Base-by-base conservation (phyloP, 164 flowering plant genomes). In the Stephania japonica region DNA sequence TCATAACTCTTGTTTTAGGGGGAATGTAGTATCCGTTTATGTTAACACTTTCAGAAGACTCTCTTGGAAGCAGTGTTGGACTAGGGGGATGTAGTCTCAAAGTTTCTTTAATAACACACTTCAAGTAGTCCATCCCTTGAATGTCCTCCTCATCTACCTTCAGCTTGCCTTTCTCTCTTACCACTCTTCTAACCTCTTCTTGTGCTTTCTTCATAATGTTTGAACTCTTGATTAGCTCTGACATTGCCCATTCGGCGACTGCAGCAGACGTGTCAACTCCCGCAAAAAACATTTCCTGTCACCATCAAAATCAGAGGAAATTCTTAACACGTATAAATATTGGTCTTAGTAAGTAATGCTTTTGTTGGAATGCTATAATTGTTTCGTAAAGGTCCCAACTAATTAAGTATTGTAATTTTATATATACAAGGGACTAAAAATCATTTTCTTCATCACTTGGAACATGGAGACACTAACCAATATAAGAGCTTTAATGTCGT, bases 21-120 rank as follows among this genome's bases (percentile, higher is more conserved):
- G 78, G 65, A 2, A 79, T 75, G 41, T 76, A 65, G 21, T 76
- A 79, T 19, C 80, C 84, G 25, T 50, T 59, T 4, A 81, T n/a
- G 5, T 56, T 65, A 38, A 61, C 67, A 43, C 47, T 74, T 23
- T 62, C 19, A 6, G 68, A 44, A 7, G 80, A 38, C 49, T 76
- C 70, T 12, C 71, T 49, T 8, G 76, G 79, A 19, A 76, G 62
- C 6, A 75, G 53, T 7, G 75, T 44, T 7, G 81, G 81, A 3
- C 41, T 44, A n/a, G 80, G 84, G 10, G 80, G 42, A 62, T 80
- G 83, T 6, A 68, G 8, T 8, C 83, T 68, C 2, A 82, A 43
- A 3, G 74, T 80, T 62, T 82, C 85, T 42, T 82, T 80, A 21
- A 80, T 72, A 61, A 76, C 74, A 0, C 67, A 67, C 66, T 66